Evolutionary conservation across 1,284 basidiomycete genomes (phyloP).

Genomic region (Peniophora sp.): DNA sequence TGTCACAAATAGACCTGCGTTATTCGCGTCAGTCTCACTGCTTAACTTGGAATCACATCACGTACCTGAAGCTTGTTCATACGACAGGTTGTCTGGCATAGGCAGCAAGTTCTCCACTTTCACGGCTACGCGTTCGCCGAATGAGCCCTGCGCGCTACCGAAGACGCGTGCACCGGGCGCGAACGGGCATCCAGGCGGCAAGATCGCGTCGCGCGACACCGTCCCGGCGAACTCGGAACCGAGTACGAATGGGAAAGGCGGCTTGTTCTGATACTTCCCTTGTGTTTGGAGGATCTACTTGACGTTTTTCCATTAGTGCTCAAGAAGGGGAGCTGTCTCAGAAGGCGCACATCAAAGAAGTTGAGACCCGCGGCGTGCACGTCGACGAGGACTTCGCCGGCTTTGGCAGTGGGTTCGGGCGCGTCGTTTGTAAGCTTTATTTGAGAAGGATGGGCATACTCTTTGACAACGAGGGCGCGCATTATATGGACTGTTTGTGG

Average conservation of each 20-base stretch:
- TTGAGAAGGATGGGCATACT: slow-evolving; percentile 69
- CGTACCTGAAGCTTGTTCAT: slow-evolving; percentile 56
- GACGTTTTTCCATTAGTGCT: neutral
- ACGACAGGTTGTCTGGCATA: slow-evolving; percentile 56
- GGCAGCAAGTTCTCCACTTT: slow-evolving; percentile 42
- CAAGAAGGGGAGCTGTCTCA: neutral
- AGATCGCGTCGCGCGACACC: slow-evolving; percentile 66
- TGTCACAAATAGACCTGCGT: slow-evolving; percentile 64
- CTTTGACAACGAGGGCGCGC: slow-evolving; percentile 72
- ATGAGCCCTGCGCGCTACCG: slow-evolving; percentile 77
- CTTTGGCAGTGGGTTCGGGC: slow-evolving; percentile 47
- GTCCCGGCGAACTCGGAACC: slow-evolving; percentile 85
- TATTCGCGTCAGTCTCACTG: neutral
- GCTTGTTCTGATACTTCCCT: slow-evolving; percentile 84
- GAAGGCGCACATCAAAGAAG: slow-evolving; percentile 63
- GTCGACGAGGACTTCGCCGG: slow-evolving; percentile 72
- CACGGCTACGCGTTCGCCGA: slow-evolving; percentile 64
- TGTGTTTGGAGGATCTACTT: slow-evolving; percentile 73
- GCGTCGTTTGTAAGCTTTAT: slow-evolving; percentile 51
- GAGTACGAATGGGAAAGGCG: slow-evolving; percentile 76
- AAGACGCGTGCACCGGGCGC: slow-evolving; percentile 86
- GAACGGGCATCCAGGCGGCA: slow-evolving; percentile 78
- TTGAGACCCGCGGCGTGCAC: slow-evolving; percentile 74
- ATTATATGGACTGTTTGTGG: slow-evolving; percentile 29
- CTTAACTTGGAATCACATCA: slow-evolving; percentile 11